Evolutionary conservation across 2,329 filamentous ascomycete genomes (phyloP), one percentile per base, ranked within the genome.

Genomic region (Parastagonospora nodorum): DNA sequence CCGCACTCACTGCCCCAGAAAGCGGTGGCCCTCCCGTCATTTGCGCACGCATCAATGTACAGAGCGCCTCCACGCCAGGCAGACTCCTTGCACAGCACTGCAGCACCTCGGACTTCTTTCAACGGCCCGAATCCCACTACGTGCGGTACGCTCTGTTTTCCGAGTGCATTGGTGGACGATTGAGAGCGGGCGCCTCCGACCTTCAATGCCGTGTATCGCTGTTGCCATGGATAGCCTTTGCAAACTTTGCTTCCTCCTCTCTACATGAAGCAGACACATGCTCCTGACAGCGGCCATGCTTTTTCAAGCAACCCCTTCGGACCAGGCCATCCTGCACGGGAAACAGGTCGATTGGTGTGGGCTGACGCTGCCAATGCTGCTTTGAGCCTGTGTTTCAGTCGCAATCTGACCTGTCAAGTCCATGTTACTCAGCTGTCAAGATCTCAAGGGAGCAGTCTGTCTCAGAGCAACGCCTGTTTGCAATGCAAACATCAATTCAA

Each of bases 21-120:
- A 33, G 42, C 14, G 36, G 36, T 45, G 42, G 51, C 30, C 45
- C 27, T 45, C 38, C 48, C 41, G 43, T 53, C 51, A 52, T 47
- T 47, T 58, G 39, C 53, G 27, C 41, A 48, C 36, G 51, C 58
- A 45, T 55, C 52, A 55, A 58, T 53, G 49, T 58, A 45, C 50
- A 49, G 40, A 47, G 32, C 49, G 42, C 46, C 45, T 36, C 15
- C 31, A 12, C 10, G 7, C 37, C 19, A 12, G 19, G 11, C 8
- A 37, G 35, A 28, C 33, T 24, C 19, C 19, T 24, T 24, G 16
- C 29, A 31, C 29, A 24, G 36, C 48, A 28, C 36, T 50, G 46
- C 55, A 51, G 42, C 16, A 27, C 16, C 16, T 14, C 27, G 14
- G 12, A 31, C 2, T 14, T 31, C 9, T 32, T 5, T 19, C 16